Conservation (phyloP, 108 stramenopile species). For the Heterococcus sp. region DNA sequence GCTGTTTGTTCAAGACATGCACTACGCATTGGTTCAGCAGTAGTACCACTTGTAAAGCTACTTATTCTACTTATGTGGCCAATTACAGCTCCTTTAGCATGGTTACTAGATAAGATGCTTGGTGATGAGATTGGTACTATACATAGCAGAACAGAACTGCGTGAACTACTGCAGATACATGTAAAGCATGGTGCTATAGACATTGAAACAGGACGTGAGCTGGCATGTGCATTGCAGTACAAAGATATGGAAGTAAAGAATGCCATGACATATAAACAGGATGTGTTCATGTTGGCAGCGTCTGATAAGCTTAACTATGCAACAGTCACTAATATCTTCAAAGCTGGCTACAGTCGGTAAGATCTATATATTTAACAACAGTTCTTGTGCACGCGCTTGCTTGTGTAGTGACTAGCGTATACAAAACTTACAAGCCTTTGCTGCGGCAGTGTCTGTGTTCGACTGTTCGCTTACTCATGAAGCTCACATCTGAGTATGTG, state of each 20-base stretch:
- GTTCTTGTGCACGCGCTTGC: too few species aligned
- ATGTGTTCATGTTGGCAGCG: slow-evolving; percentile 85
- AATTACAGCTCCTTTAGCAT: slow-evolving; percentile 72
- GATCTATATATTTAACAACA: too few species aligned
- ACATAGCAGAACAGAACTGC: slow-evolving; percentile 79
- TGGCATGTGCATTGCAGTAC: slow-evolving; percentile 88
- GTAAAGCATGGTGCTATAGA: slow-evolving; percentile 74
- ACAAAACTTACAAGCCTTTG: too few species aligned
- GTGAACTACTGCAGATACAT: slow-evolving; percentile 83
- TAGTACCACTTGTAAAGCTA: slow-evolving; percentile 78
- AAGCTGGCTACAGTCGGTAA: slow-evolving; percentile 86
- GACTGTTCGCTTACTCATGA: slow-evolving; percentile 47
- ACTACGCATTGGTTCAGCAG: slow-evolving; percentile 73
- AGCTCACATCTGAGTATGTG: not conserved
- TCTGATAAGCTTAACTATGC: slow-evolving; percentile 81
- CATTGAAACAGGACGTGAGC: slow-evolving; percentile 78
- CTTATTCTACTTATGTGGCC: slow-evolving; percentile 71
- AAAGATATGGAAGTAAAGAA: slow-evolving; percentile 75
- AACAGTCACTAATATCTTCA: slow-evolving; percentile 87
- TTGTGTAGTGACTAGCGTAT: too few species aligned
- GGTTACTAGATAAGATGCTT: slow-evolving; percentile 39
- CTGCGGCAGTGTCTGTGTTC: slow-evolving; percentile 87
- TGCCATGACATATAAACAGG: slow-evolving; percentile 86
- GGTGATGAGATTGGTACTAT: slow-evolving; percentile 70
- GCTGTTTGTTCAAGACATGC: slow-evolving; percentile 87